These are phyloP conservation scores for Elsinoe necatrix DNA, from an alignment of 2,329 filamentous ascomycete genomes.

Conservation along the genomic window DNA sequence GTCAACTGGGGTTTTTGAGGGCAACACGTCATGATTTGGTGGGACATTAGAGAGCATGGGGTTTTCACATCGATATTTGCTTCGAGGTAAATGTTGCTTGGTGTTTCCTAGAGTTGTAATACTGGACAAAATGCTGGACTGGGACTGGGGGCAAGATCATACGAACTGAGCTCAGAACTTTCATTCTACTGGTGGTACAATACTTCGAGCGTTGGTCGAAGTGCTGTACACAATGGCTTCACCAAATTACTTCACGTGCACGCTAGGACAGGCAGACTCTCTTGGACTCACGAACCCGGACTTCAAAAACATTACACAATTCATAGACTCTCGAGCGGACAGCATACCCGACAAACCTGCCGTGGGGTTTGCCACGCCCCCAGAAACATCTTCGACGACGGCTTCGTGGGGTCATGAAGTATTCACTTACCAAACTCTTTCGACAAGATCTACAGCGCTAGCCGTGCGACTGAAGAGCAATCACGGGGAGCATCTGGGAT, in stretches of 20 bases:
- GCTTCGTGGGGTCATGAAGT: conserved; percentile 25
- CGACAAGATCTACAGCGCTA: conserved; percentile 29
- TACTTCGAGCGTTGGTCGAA: not conserved
- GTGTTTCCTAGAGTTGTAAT: not conserved
- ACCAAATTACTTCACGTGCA: conserved; percentile 53
- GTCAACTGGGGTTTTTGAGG: not conserved
- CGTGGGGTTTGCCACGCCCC: conserved; percentile 42
- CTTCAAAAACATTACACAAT: conserved; percentile 41
- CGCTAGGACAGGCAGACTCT: conserved; percentile 46
- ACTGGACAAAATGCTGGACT: not conserved
- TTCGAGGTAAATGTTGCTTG: not conserved
- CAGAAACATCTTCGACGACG: not conserved
- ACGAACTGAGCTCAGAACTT: not conserved
- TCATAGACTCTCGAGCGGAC: conserved; percentile 44
- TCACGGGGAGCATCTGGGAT: conserved; percentile 18
- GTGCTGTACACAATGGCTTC: conserved; percentile 17
- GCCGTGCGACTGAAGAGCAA: conserved; percentile 27
- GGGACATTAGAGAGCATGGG: not conserved
- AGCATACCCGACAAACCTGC: conserved; percentile 36
- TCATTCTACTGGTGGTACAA: not conserved
- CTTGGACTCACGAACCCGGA: conserved; percentile 29
- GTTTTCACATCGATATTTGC: not conserved
- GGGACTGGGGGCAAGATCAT: not conserved
- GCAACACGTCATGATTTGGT: not conserved
- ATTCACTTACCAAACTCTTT: conserved; percentile 28